These are phyloP conservation scores for Diospyros kaki DNA, from an alignment of 148 eudicot genomes.

Conservation along the genomic window DNA sequence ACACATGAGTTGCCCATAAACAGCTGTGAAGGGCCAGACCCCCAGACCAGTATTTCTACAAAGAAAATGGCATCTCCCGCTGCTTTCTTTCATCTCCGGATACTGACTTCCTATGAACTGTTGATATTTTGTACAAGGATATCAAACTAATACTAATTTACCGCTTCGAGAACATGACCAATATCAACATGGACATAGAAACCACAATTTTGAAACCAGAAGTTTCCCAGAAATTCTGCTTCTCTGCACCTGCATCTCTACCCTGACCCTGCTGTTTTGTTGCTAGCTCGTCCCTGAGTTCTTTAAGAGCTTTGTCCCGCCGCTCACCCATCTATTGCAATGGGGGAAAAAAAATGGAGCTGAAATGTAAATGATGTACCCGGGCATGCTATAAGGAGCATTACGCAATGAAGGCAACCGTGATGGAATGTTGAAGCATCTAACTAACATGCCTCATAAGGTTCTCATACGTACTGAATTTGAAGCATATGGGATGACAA, in stretches of 20 bases:
- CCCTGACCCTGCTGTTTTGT: conserved; percentile 39
- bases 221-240: conserved; percentile 74
- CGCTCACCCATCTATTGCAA: conserved; percentile 66
- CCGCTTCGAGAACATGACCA: conserved; percentile 81
- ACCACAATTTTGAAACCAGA: conserved; percentile 62
- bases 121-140: background rate
- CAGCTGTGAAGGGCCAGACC: conserved; percentile 1
- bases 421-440: background rate
- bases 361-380: background rate
- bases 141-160: conserved; percentile 20
- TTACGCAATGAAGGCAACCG: background rate
- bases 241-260: conserved; percentile 21
- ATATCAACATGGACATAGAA: conserved; percentile 81
- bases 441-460: no score
- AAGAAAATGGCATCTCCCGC: conserved; percentile 8
- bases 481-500: background rate
- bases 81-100: background rate
- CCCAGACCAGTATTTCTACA: background rate
- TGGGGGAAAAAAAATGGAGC: background rate
- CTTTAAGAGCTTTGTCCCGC: conserved; percentile 76
- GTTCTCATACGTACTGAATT: no score
- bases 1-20: background rate
- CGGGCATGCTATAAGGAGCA: background rate
- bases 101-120: background rate
- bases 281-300: conserved; percentile 71